Evolutionary conservation across 306 rosid species (phyloP).

Genomic region (Arachis stenosperma): DNA sequence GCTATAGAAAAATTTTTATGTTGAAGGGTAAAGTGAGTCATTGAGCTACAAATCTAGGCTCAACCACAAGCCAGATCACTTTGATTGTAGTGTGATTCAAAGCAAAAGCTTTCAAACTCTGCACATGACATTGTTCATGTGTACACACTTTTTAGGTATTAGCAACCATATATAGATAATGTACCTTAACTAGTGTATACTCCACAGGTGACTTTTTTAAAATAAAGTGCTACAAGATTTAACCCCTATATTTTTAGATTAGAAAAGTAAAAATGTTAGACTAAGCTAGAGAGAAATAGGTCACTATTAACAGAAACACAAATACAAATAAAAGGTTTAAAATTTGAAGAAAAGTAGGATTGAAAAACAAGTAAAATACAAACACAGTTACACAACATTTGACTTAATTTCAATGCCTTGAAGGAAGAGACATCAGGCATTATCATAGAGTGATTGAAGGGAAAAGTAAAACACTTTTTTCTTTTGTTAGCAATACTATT

Average conservation of each 20-base stretch:
- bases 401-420: slow-evolving; percentile 21
- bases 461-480: not conserved
- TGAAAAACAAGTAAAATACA: not conserved
- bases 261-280: slow-evolving; percentile 45
- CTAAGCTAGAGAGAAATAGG: slow-evolving; percentile 28
- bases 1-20: not conserved
- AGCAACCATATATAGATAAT: slow-evolving; percentile 25
- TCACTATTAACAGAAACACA: slow-evolving; percentile 12
- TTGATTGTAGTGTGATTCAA: slow-evolving; percentile 35
- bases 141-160: slow-evolving; percentile 22
- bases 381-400: not conserved
- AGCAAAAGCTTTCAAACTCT: slow-evolving; percentile 44
- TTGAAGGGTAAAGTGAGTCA: slow-evolving; percentile 4
- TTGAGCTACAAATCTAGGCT: slow-evolving; percentile 15
- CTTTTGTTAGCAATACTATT: no score
- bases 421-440: not conserved
- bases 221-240: slow-evolving; percentile 6
- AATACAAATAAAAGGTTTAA: not conserved
- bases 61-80: slow-evolving; percentile 42
- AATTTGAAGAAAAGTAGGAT: not conserved
- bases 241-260: slow-evolving; percentile 37
- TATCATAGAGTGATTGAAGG: slow-evolving; percentile 27
- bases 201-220: slow-evolving; percentile 32
- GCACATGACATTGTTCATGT: slow-evolving; percentile 57
- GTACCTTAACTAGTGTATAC: slow-evolving; percentile 52